Evolutionary conservation across 306 rosid genomes (phyloP).

Genomic region (Phaseolus lunatus): DNA sequence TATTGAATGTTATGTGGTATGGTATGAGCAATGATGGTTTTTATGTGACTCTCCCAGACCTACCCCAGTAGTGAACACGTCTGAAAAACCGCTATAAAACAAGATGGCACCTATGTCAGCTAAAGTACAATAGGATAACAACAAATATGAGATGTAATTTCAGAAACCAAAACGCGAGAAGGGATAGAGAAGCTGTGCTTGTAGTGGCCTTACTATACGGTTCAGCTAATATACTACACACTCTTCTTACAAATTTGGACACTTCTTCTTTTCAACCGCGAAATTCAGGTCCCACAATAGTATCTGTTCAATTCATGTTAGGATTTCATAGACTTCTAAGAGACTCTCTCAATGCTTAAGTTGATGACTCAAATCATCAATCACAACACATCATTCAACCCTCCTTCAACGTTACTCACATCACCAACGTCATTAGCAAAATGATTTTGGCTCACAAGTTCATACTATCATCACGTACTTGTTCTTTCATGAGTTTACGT

Average conservation of each 20-base stretch:
- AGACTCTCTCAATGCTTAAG: neutral
- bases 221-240: neutral
- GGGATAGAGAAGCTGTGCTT: neutral
- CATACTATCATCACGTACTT: neutral
- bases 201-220: neutral
- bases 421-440: constrained; percentile 20
- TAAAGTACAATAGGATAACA: constrained; percentile 45
- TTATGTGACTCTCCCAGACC: constrained; percentile 21
- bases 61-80: constrained; percentile 27
- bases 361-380: neutral
- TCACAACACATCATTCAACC: neutral
- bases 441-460: constrained; percentile 16
- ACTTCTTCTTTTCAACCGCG: neutral
- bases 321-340: constrained; percentile 1
- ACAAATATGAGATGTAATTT: constrained; percentile 15
- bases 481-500: neutral
- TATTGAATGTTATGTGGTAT: neutral
- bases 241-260: constrained; percentile 2
- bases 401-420: neutral
- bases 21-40: constrained; percentile 43
- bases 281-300: neutral
- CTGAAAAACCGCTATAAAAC: constrained; percentile 44
- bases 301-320: neutral
- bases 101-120: constrained; percentile 39
- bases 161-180: constrained; percentile 4